phyloP scores from a whole-genome alignment of 352 stramenopile genomes.

The Phytophthora hybrid region DNA sequence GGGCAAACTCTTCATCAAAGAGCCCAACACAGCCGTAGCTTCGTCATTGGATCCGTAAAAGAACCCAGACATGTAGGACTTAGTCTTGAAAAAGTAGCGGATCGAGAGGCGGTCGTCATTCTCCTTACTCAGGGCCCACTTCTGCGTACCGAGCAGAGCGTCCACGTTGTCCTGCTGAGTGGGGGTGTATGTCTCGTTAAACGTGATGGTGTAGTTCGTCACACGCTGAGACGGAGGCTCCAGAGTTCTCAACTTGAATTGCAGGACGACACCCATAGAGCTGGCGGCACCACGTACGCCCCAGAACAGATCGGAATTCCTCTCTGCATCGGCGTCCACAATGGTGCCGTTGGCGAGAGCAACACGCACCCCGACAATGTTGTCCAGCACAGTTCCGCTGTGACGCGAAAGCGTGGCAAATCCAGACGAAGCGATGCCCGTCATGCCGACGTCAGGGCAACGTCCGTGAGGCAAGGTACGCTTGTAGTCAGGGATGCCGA shows the following conservation, averaged over 20 bases:
- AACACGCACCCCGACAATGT: constrained; percentile 11
- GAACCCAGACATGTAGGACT: background rate
- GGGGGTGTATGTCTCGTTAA: constrained; percentile 11
- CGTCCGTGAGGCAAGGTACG: constrained; percentile 11
- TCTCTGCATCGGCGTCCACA: constrained; percentile 9
- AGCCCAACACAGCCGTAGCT: no score
- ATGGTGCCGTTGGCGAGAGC: constrained; percentile 13
- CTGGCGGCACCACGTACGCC: constrained; percentile 13
- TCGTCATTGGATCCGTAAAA: no score
- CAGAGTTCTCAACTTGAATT: constrained; percentile 17
- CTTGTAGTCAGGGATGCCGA: background rate
- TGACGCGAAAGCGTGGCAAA: constrained; percentile 12
- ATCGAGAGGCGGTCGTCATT: constrained; percentile 17
- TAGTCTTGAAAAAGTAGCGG: constrained; percentile 9
- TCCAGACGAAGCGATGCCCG: constrained; percentile 8
- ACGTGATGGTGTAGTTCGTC: constrained; percentile 15
- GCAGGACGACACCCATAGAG: constrained; percentile 10
- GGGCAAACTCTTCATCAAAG: no score
- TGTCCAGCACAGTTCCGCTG: constrained; percentile 17
- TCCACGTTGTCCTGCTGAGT: constrained; percentile 18
- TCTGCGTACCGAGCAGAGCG: constrained; percentile 10
- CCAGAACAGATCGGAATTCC: constrained; percentile 10
- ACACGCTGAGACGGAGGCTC: constrained; percentile 8
- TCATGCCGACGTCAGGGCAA: constrained; percentile 17
- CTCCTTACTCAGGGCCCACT: constrained; percentile 14